These are phyloP conservation scores for Carex scoparia DNA, from an alignment of 176 grass and related monocot genomes.

Conservation along the genomic window DNA sequence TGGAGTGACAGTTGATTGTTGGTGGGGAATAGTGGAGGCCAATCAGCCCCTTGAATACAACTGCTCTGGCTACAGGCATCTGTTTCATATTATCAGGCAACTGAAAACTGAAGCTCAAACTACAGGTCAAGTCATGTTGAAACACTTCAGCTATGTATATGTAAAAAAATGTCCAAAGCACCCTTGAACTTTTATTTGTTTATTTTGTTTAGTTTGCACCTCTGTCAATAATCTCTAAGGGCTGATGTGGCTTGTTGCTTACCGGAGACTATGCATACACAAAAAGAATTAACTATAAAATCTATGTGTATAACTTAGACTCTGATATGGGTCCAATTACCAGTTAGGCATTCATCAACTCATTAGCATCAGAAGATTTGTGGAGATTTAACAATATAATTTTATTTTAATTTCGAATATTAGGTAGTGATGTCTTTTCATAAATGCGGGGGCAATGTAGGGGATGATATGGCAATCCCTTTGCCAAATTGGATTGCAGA, in stretches of 20 bases:
- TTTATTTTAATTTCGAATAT: neutral
- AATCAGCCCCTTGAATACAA: constrained; percentile 55
- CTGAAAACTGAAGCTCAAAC: constrained; percentile 54
- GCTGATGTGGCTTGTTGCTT: neutral
- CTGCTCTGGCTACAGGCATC: constrained; percentile 60
- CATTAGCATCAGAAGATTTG: neutral
- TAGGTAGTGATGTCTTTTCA: constrained; percentile 97
- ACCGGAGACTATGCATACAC: neutral
- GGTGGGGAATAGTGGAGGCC: constrained; percentile 80
- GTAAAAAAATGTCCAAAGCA: neutral
- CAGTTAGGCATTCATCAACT: neutral
- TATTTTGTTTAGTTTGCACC: neutral
- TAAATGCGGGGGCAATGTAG: constrained; percentile 74
- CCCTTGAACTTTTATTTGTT: neutral
- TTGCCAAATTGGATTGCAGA: constrained; percentile 79
- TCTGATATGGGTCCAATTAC: neutral
- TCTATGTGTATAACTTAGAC: neutral
- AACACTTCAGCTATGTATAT: neutral
- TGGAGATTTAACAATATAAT: neutral
- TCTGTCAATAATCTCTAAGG: neutral
- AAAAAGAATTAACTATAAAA: neutral
- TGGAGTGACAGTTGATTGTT: constrained; percentile 84
- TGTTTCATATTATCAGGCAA: constrained; percentile 54
- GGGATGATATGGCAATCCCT: constrained; percentile 59
- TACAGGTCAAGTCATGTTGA: constrained; percentile 48